phyloP scores from a whole-genome alignment of 371 early-diverging fungal genomes.

The Mucor saturninus region DNA sequence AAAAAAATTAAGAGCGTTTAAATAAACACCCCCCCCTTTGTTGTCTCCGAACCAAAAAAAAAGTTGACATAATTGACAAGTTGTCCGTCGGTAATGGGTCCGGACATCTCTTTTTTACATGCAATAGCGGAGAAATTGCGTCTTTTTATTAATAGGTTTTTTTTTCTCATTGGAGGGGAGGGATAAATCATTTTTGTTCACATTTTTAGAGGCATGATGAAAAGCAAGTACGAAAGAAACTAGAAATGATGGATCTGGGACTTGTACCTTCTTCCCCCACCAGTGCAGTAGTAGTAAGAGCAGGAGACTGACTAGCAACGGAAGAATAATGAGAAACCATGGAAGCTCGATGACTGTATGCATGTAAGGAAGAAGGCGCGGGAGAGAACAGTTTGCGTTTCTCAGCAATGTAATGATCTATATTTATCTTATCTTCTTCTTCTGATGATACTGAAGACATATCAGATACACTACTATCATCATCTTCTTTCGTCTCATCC shows the following conservation, averaged over 20 bases:
- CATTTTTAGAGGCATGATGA: constrained; percentile 2
- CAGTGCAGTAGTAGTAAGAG: neutral
- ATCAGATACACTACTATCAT: constrained; percentile 32
- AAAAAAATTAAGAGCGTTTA: neutral
- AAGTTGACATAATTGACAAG: constrained; percentile 1
- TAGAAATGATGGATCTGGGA: too few relatives aligned
- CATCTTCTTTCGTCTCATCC: constrained; percentile 24
- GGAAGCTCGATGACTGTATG: constrained; percentile 5
- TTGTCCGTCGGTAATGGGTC: neutral
- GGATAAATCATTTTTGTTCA: neutral
- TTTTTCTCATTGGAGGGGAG: too few relatives aligned
- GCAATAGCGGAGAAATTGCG: too few relatives aligned
- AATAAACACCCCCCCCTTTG: neutral
- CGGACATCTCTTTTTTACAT: too few relatives aligned
- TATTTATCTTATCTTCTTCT: constrained; percentile 9
- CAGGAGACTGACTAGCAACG: neutral
- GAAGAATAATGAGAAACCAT: constrained; percentile 11
- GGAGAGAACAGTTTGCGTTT: constrained; percentile 8
- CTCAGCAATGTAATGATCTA: constrained; percentile 9
- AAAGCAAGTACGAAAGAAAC: neutral
- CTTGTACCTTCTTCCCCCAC: neutral
- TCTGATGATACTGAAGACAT: constrained; percentile 11
- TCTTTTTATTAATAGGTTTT: too few relatives aligned
- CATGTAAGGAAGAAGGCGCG: constrained; percentile 2
- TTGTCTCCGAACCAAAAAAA: neutral